Percentiles rank a stretch among this genome's conserved stretches.
These are phyloP conservation scores for Penicillium sp. DNA, from an alignment of 2,329 filamentous ascomycete genomes.

Conservation along the genomic window DNA sequence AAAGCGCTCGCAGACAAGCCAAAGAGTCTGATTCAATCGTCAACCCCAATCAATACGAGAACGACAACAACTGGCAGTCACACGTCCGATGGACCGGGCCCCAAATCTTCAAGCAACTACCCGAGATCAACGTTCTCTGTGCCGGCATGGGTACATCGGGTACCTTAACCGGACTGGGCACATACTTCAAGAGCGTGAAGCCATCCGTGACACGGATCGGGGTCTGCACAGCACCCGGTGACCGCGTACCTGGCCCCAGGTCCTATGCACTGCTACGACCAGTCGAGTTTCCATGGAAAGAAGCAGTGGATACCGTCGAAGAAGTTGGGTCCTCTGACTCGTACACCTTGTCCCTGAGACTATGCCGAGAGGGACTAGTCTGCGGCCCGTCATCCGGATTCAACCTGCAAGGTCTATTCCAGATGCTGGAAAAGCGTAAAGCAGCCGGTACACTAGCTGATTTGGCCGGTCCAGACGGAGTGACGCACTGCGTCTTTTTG, in stretches of 20 bases:
- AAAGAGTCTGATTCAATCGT: slow-evolving; percentile 45
- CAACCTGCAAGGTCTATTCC: slow-evolving; percentile 55
- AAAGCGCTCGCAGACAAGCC: slow-evolving; percentile 47
- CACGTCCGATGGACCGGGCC: slow-evolving; percentile 62
- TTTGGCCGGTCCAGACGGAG: slow-evolving; percentile 48
- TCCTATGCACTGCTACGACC: slow-evolving; percentile 52
- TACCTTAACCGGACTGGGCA: slow-evolving; percentile 53
- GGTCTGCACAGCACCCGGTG: slow-evolving; percentile 59
- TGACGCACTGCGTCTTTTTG: slow-evolving; percentile 58
- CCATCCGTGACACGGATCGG: slow-evolving; percentile 41
- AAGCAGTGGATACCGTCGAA: slow-evolving; percentile 57
- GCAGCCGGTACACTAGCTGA: slow-evolving; percentile 45
- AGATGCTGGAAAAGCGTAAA: slow-evolving; percentile 54
- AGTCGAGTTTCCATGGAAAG: slow-evolving; percentile 60
- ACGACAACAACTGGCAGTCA: slow-evolving; percentile 46
- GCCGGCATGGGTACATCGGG: slow-evolving; percentile 60
- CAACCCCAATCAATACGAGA: slow-evolving; percentile 61
- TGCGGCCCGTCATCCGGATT: slow-evolving; percentile 64
- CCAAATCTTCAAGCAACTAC: slow-evolving; percentile 58
- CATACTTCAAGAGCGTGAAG: slow-evolving; percentile 52
- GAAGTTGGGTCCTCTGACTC: slow-evolving; percentile 58
- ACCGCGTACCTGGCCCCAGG: slow-evolving; percentile 61
- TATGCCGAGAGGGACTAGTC: slow-evolving; percentile 60
- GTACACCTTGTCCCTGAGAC: slow-evolving; percentile 53
- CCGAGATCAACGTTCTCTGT: slow-evolving; percentile 58